Base-by-base conservation (phyloP, 148 eudicot genomes). In the Gaultheria prostrata region DNA sequence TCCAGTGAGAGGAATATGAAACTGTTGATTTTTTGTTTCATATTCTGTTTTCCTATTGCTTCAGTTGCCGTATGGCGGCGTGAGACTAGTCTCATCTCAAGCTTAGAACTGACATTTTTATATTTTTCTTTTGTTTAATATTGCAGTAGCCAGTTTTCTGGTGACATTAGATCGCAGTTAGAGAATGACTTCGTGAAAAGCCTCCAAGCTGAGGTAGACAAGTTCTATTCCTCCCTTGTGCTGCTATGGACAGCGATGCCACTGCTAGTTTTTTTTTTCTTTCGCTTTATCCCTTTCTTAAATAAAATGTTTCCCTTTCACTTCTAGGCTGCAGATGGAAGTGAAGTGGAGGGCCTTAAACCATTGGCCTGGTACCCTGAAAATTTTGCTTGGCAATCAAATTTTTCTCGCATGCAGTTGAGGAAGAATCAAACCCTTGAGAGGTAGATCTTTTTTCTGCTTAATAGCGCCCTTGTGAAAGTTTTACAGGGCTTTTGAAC, bases 361-460 rank as follows among this genome's bases (percentile, higher is more conserved):
- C 95, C 98, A 46, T 85, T 97, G 87, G 95, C 96, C 77, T 97
- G 99, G 99, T 97, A 93, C 88, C 99, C 99, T 3, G 93, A 92
- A 81, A 94, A 93, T 89, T 91, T 94, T 51, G 99, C 99, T 45
- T 97, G 99, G 99, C 99, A 97, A 88, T 94, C 99, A 43, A 92
- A 92, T 84, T 97, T 87, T 87, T 97, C 99, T 53, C 87, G 99
- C 63, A 93, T 89, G 84, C 95, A 97, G 90, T 85, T 97, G 86
- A 91, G 99, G 82, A 94, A 94, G 90, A 97, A 93, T 83, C 92
- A 97, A 86, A 92, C 92, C 35, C 94, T 97, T 49, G 93, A 91
- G 86, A 91, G 98, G 99, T 95, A 83, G 86, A 82, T 82, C 21
- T 50, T 56, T 48, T 28, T 51, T 69, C 28, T 35, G 57, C 21